These are phyloP conservation scores for Cichorium intybus DNA, from an alignment of 140 eudicot species.

Conservation along the genomic window DNA sequence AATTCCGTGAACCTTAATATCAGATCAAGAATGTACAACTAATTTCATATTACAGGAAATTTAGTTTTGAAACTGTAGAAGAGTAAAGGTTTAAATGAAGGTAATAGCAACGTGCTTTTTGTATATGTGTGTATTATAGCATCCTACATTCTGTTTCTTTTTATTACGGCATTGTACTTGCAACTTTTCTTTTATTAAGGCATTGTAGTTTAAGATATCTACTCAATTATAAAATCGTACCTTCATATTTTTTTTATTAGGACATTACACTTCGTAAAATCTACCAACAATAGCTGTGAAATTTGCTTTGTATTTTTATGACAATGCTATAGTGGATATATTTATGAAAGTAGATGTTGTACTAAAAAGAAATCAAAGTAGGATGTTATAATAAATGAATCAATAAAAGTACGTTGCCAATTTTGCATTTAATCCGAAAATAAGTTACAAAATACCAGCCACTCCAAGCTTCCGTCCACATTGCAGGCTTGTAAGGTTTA, in stretches of 20 bases:
- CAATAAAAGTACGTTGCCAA: not conserved
- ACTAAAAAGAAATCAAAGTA: not conserved
- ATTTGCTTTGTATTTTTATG: too few species aligned
- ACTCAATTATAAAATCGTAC: not conserved
- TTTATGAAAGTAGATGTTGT: not conserved
- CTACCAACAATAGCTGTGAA: not conserved
- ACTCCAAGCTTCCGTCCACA: conserved; percentile 99
- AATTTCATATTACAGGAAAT: not conserved
- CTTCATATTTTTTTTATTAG: too few species aligned
- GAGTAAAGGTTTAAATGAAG: not conserved
- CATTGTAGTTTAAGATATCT: not conserved
- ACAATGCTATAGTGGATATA: not conserved
- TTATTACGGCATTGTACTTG: not conserved
- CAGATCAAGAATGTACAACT: not conserved
- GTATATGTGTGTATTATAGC: not conserved
- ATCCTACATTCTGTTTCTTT: not conserved
- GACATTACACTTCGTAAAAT: not conserved
- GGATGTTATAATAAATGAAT: too few species aligned
- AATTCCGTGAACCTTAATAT: conserved; percentile 82
- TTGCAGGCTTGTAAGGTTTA: conserved; percentile 77
- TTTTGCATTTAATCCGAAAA: too few species aligned
- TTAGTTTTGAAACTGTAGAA: not conserved
- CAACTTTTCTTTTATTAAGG: too few species aligned
- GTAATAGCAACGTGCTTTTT: not conserved
- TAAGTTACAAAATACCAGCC: conserved; percentile 59